A percentile compares a stretch with the other conserved stretches of the same genome.
phyloP scores from a whole-genome alignment of 2,329 filamentous ascomycete species.

The Penicillium brevicompactum region DNA sequence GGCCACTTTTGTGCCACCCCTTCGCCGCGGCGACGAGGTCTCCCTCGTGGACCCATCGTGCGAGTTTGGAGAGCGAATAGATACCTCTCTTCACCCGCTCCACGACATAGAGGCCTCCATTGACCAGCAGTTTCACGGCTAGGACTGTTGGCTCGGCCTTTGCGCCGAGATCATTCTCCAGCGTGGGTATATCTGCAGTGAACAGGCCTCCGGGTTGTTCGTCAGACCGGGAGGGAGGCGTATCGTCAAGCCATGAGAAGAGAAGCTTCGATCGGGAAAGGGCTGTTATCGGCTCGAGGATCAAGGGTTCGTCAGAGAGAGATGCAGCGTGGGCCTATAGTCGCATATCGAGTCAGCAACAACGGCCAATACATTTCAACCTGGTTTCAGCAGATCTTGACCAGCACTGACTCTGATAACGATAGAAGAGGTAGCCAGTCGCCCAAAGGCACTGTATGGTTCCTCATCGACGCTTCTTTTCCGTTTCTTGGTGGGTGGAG shows the following conservation, averaged over 20 bases:
- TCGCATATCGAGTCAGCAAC: conserved; percentile 3
- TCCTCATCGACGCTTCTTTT: conserved; percentile 26
- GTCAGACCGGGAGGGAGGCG: conserved; percentile 26
- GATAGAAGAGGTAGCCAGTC: conserved; percentile 27
- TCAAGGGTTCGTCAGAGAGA: conserved; percentile 36
- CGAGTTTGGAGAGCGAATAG: conserved; percentile 43
- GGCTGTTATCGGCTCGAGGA: conserved; percentile 38
- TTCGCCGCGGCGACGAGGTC: conserved; percentile 43
- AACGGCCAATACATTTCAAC: neutral
- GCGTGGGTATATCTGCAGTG: conserved; percentile 37
- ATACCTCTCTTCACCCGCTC: conserved; percentile 43
- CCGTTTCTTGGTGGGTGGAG: conserved; percentile 36
- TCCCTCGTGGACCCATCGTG: conserved; percentile 37
- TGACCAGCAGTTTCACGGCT: conserved; percentile 31
- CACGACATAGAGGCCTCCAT: conserved; percentile 39
- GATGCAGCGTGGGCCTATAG: conserved; percentile 39
- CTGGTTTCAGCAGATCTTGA: neutral
- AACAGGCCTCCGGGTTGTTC: conserved; percentile 41
- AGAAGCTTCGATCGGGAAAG: conserved; percentile 41
- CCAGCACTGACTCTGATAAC: conserved; percentile 35
- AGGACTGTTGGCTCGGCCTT: conserved; percentile 34
- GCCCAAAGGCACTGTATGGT: conserved; percentile 17
- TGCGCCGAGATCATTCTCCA: conserved; percentile 34
- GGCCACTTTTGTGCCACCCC: conserved; percentile 25
- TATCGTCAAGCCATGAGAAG: conserved; percentile 44